phyloP scores from a whole-genome alignment of 306 rosid species.

The Dryas octopetala region DNA sequence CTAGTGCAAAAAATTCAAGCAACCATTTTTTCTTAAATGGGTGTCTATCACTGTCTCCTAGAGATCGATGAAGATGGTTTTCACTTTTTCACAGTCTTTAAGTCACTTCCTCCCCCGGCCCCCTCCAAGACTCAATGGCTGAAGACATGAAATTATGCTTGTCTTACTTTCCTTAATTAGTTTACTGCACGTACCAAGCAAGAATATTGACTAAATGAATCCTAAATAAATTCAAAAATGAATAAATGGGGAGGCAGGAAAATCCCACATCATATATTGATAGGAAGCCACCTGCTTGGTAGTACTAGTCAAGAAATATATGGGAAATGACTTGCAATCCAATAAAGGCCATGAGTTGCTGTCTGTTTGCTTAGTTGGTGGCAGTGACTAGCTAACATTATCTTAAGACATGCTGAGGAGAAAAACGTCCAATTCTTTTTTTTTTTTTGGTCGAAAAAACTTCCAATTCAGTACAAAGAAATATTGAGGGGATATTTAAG shows the following conservation, averaged over 20 bases:
- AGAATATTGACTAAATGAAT: background rate
- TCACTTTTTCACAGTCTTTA: constrained; percentile 39
- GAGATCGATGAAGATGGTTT: constrained; percentile 40
- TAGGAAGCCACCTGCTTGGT: constrained; percentile 12
- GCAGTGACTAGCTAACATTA: background rate
- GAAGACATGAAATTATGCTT: constrained; percentile 33
- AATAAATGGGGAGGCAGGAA: background rate
- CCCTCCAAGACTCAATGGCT: constrained; percentile 15
- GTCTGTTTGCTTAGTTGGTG: constrained; percentile 19
- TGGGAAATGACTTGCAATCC: constrained; percentile 27
- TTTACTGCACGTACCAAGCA: constrained; percentile 9
- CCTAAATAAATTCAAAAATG: background rate
- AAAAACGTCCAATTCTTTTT: too few relatives aligned
- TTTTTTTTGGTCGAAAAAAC: too few relatives aligned
- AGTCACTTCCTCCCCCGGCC: constrained; percentile 24
- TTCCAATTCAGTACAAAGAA: background rate
- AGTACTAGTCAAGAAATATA: constrained; percentile 27
- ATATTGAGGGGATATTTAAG: background rate
- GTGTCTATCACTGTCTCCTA: constrained; percentile 52
- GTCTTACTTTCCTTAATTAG: constrained; percentile 29
- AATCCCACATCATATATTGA: background rate
- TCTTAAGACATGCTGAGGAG: background rate
- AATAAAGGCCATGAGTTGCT: constrained; percentile 38
- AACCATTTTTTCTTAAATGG: constrained; percentile 54
- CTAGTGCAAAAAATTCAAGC: constrained; percentile 25